These are phyloP conservation scores for Penicillium sp. DNA, from an alignment of 2,329 filamentous ascomycete species.

Conservation along the genomic window DNA sequence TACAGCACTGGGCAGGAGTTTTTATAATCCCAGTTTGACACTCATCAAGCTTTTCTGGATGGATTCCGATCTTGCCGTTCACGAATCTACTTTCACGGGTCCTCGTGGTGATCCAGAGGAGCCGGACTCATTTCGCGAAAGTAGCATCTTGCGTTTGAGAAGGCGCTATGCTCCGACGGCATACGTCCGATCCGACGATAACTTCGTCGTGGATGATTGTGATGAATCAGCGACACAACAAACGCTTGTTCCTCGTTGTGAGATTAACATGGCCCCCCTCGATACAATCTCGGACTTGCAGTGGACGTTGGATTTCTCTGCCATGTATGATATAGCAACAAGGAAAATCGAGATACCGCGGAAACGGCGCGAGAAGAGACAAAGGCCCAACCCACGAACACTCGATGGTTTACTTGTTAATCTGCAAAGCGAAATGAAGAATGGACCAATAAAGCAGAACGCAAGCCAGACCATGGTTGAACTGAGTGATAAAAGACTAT, in stretches of 20 bases:
- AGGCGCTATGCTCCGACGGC: conserved; percentile 17
- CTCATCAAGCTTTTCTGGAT: conserved; percentile 41
- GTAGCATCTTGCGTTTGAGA: conserved; percentile 25
- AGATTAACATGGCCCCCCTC: conserved; percentile 7
- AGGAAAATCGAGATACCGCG: conserved; percentile 11
- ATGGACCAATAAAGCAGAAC: conserved; percentile 4
- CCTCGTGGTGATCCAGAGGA: conserved; percentile 14
- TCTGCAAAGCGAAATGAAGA: conserved; percentile 15
- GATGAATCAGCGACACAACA: conserved; percentile 28
- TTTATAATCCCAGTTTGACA: conserved; percentile 22
- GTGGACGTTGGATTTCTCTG: conserved; percentile 31
- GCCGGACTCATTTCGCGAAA: conserved; percentile 14
- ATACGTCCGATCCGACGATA: conserved; percentile 15
- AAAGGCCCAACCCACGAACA: conserved; percentile 10
- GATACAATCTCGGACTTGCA: conserved; percentile 19
- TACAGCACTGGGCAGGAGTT: conserved; percentile 13
- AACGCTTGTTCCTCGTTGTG: conserved; percentile 5
- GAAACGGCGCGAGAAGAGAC: not conserved
- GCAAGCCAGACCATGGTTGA: conserved; percentile 38
- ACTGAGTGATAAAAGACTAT: conserved; percentile 25
- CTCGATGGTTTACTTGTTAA: conserved; percentile 28
- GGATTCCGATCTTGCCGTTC: conserved; percentile 33
- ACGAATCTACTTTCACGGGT: conserved; percentile 35
- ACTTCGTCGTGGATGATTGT: conserved; percentile 43
- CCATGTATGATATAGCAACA: conserved; percentile 18